Base-by-base conservation (phyloP, 805 yeast species). In the Ogataea nonfermentans region DNA sequence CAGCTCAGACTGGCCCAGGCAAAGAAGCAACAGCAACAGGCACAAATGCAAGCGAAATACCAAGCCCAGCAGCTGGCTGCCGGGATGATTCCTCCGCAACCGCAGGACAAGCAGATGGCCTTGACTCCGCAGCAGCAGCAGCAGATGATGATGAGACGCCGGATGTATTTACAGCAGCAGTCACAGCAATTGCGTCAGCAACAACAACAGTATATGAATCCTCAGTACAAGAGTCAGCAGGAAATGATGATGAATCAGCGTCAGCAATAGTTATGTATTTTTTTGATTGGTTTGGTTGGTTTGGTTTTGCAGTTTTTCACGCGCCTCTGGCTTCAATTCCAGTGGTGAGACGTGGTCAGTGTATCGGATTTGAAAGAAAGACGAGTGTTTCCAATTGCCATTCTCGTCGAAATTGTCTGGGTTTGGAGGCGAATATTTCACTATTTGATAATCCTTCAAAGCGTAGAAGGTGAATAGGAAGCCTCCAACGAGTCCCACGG, bases 361-460 rank as follows among this genome's bases (percentile, higher is more conserved):
- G 35, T 65, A 62, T 10, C 54, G 50, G 9, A 71, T 58, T 28
- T 45, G 62, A 37, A 70, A 56, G 17, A 57, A 59, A 6, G 67
- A 63, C 26, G 48, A 47, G 28, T 55, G 61, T 29, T 66, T 65
- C 47, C 67, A 63, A 10, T 68, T 62, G 0, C 70, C 68, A 29
- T 67, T 54, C 31, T 61, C 62, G 35, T 68, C 68, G 31, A 56
- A 59, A 41, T 61, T 60, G 16, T 58, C 66, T 4, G 65, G 61
- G 35, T 61, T 61, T 1, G 72, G 64, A 17, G 74, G 73, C 10
- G 61, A 49, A 39, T 59, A 63, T 47, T 70, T 70, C 29, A 71
- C 51, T 37, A 70, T 47, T 36, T 68, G 58, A 37, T 57, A 65
- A 36, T 64, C 67, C 29, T 53, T 57, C 2, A 64, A 37, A 36